phyloP scores from a whole-genome alignment of 2,329 filamentous ascomycete genomes.

The Cytospora piceicola region DNA sequence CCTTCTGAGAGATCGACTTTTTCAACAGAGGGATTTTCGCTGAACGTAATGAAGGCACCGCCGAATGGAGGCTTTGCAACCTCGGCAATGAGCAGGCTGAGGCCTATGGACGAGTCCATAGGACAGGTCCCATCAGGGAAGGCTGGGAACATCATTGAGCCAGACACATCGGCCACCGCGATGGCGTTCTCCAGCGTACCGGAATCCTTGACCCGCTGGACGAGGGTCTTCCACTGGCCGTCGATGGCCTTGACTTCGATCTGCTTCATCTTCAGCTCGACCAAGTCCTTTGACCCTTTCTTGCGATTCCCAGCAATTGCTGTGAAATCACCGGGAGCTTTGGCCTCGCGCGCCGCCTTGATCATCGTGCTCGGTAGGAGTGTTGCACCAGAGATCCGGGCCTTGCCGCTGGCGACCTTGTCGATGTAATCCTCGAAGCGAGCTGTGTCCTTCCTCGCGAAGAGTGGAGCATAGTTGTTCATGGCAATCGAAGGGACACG shows the following conservation, averaged over 20 bases:
- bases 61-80: conserved; percentile 57
- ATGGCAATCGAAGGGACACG: conserved; percentile 61
- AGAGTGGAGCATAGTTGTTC: conserved; percentile 54
- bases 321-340: neutral
- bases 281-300: conserved; percentile 30
- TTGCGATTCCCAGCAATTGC: neutral
- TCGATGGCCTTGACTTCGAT: conserved; percentile 47
- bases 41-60: conserved; percentile 61
- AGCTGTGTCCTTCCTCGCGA: conserved; percentile 53
- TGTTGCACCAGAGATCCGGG: conserved; percentile 58
- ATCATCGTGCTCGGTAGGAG: conserved; percentile 58
- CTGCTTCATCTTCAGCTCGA: conserved; percentile 38
- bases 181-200: conserved; percentile 57
- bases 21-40: conserved; percentile 44
- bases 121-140: conserved; percentile 53
- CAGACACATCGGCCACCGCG: conserved; percentile 62
- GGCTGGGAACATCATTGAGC: conserved; percentile 49
- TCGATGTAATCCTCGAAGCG: conserved; percentile 55
- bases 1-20: conserved; percentile 43
- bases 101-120: conserved; percentile 57
- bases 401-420: conserved; percentile 51
- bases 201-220: conserved; percentile 60
- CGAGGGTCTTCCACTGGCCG: conserved; percentile 60
- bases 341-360: conserved; percentile 28
- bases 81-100: conserved; percentile 60